These are phyloP conservation scores for Alternaria arbusti DNA, from an alignment of 2,329 filamentous ascomycete species.

Conservation along the genomic window DNA sequence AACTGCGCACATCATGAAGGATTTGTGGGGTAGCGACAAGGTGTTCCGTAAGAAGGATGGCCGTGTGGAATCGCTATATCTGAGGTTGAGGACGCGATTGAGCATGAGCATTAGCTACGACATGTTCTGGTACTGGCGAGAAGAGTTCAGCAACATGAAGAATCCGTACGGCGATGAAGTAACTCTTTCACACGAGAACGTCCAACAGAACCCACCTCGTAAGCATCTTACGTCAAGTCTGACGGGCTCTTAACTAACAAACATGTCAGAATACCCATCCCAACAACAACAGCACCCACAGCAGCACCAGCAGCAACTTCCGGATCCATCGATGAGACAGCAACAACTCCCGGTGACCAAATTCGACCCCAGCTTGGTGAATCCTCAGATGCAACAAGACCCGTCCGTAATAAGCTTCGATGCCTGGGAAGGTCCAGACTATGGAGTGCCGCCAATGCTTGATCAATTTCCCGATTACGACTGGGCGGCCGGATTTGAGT, in stretches of 20 bases:
- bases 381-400: conserved; percentile 26
- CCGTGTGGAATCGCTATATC: conserved; percentile 37
- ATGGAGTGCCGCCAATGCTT: conserved; percentile 37
- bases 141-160: conserved; percentile 46
- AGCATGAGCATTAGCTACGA: conserved; percentile 49
- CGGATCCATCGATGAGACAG: conserved; percentile 20
- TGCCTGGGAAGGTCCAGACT: conserved; percentile 37
- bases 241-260: conserved; percentile 11
- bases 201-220: conserved; percentile 39
- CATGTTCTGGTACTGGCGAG: conserved; percentile 51
- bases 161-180: conserved; percentile 46
- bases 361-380: conserved; percentile 34
- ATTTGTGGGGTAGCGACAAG: conserved; percentile 44
- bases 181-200: conserved; percentile 23
- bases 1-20: conserved; percentile 40
- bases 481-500: conserved; percentile 46
- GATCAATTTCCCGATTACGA: conserved; percentile 49
- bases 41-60: conserved; percentile 44
- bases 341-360: conserved; percentile 31
- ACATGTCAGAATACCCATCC: conserved; percentile 20
- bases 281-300: conserved; percentile 14
- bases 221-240: conserved; percentile 15
- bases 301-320: conserved; percentile 14
- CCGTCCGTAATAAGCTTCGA: conserved; percentile 35
- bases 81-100: conserved; percentile 41